A percentile compares a stretch with the other conserved stretches of the same genome.
Conservation (phyloP, 1,139 yeast genomes). For the Kodamaea sp. region DNA sequence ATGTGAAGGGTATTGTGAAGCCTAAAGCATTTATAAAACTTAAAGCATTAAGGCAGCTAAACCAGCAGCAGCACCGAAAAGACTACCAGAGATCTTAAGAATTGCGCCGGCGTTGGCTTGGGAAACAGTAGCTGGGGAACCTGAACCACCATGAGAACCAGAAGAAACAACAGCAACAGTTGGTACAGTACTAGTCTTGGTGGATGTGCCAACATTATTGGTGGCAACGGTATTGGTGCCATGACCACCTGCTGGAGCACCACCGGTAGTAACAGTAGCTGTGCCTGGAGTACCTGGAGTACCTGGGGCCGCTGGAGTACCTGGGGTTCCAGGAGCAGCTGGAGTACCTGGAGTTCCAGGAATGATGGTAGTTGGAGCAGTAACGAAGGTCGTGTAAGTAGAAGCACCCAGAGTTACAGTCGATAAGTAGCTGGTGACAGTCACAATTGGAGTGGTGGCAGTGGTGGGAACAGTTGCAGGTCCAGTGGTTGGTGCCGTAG, state of each 20-base stretch:
- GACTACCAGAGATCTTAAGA: slow-evolving; percentile 8
- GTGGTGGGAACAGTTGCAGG: slow-evolving; percentile 12
- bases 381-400: background rate
- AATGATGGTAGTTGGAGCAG: slow-evolving; percentile 2
- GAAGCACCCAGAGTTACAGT: background rate
- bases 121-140: slow-evolving; percentile 1
- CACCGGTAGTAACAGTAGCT: slow-evolving; percentile 2
- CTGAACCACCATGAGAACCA: background rate
- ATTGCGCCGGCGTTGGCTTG: slow-evolving; percentile 11
- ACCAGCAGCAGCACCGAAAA: slow-evolving; percentile 11
- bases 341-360: slow-evolving; percentile 2
- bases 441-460: slow-evolving; percentile 1
- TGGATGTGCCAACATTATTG: slow-evolving; percentile 3
- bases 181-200: slow-evolving; percentile 3
- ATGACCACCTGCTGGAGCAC: slow-evolving; percentile 1
- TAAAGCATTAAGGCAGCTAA: slow-evolving; percentile 12
- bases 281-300: slow-evolving; percentile 4
- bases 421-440: slow-evolving; percentile 1
- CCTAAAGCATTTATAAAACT: too few relatives aligned
- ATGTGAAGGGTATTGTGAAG: too few relatives aligned
- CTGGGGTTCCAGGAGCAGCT: slow-evolving; percentile 5
- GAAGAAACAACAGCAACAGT: slow-evolving; percentile 2
- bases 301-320: slow-evolving; percentile 1
- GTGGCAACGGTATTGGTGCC: slow-evolving; percentile 4
- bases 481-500: slow-evolving; percentile 10